A percentile compares a stretch with the other conserved stretches of the same genome.
Conservation (phyloP, 208 protist genomes). For the Trypanosomatidae sp. region DNA sequence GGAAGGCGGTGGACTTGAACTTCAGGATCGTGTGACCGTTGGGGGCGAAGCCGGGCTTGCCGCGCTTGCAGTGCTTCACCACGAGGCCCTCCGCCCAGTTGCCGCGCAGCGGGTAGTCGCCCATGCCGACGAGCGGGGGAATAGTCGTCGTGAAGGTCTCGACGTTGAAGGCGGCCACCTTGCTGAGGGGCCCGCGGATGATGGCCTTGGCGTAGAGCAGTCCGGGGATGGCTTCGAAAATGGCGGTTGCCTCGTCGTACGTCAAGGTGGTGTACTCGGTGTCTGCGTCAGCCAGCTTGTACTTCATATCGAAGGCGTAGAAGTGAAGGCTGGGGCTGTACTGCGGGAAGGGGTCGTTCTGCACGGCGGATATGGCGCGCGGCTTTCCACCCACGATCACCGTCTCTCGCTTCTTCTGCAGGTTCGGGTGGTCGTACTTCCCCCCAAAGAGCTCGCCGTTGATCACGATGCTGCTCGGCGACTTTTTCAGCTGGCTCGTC, state of each 20-base stretch:
- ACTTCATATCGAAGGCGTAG: slow-evolving; percentile 90
- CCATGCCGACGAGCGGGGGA: slow-evolving; percentile 79
- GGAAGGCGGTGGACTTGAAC: slow-evolving; percentile 87
- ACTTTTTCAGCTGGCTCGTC: slow-evolving; percentile 17
- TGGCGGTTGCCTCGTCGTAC: slow-evolving; percentile 61
- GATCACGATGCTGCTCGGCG: slow-evolving; percentile 57
- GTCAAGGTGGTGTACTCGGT: slow-evolving; percentile 55
- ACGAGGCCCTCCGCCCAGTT: slow-evolving; percentile 89
- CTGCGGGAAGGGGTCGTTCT: slow-evolving; percentile 81
- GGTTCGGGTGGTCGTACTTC: slow-evolving; percentile 82
- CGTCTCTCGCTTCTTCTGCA: slow-evolving; percentile 44
- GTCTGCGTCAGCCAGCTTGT: slow-evolving; percentile 22
- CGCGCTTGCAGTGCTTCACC: slow-evolving; percentile 65
- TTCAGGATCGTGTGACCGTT: slow-evolving; percentile 75
- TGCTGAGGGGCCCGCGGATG: slow-evolving; percentile 72
- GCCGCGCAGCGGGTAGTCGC: slow-evolving; percentile 72
- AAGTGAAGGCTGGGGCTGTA: slow-evolving; percentile 88
- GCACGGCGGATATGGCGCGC: slow-evolving; percentile 57
- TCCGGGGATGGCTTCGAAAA: slow-evolving; percentile 66
- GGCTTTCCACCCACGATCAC: slow-evolving; percentile 59
- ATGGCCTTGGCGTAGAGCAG: slow-evolving; percentile 80
- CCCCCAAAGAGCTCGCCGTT: slow-evolving; percentile 90
- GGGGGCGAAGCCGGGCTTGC: slow-evolving; percentile 55
- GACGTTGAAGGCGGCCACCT: slow-evolving; percentile 83
- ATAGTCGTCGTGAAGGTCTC: slow-evolving; percentile 81